A percentile compares a stretch with the other conserved stretches of the same genome.
These are phyloP conservation scores for Erodium maritimum DNA, from an alignment of 345 rosid genomes.

Conservation along the genomic window DNA sequence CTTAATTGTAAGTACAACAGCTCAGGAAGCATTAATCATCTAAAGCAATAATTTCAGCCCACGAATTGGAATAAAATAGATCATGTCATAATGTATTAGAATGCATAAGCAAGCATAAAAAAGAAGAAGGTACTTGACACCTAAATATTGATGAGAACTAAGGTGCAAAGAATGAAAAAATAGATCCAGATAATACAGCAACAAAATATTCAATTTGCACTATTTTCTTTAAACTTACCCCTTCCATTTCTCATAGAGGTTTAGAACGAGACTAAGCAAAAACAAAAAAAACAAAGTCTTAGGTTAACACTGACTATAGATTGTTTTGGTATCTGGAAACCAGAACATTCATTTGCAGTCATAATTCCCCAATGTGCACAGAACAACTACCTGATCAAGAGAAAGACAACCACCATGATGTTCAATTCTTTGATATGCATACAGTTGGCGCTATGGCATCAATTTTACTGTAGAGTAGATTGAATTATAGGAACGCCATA, in stretches of 20 bases:
- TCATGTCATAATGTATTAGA: background rate
- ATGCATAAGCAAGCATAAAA: background rate
- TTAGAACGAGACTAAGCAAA: background rate
- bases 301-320: background rate
- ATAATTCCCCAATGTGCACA: background rate
- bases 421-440: background rate
- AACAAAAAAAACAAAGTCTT: background rate
- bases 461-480: background rate
- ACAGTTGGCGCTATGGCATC: background rate
- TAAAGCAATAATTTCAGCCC: too few relatives aligned
- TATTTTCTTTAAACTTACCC: background rate
- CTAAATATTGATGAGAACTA: background rate
- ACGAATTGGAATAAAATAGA: too few relatives aligned
- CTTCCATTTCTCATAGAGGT: background rate
- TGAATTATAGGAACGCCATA: background rate
- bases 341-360: background rate
- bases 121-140: background rate
- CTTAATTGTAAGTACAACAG: too few relatives aligned
- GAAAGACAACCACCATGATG: background rate
- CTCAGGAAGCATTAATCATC: too few relatives aligned
- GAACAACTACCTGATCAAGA: background rate
- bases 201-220: background rate
- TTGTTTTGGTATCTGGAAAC: background rate
- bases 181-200: background rate
- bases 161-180: background rate